These are phyloP conservation scores for Stagonosporopsis chrysanthemi DNA, from an alignment of 2,329 filamentous ascomycete species.

Conservation along the genomic window DNA sequence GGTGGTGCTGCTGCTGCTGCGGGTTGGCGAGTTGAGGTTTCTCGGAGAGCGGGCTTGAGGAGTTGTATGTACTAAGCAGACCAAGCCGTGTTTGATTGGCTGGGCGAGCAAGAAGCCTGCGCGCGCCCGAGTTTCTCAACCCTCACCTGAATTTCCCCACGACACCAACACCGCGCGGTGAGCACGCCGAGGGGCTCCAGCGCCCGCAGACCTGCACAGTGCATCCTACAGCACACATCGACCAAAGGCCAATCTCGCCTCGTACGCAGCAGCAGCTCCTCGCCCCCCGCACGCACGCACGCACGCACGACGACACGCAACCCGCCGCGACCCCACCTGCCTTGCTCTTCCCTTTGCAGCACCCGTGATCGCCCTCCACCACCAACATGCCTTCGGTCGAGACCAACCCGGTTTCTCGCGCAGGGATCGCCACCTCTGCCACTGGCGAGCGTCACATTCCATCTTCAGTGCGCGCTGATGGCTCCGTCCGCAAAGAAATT, in stretches of 20 bases:
- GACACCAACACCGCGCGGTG: not conserved
- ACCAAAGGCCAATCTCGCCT: not conserved
- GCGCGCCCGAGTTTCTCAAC: not conserved
- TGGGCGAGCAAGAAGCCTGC: slow-evolving; percentile 1
- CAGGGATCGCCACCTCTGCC: slow-evolving; percentile 71
- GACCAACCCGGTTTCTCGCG: slow-evolving; percentile 46
- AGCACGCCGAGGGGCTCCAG: slow-evolving; percentile 8
- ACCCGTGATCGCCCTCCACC: not conserved
- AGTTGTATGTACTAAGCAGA: slow-evolving; percentile 11
- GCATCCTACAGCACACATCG: not conserved
- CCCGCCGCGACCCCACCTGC: too few species aligned
- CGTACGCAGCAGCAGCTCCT: not conserved
- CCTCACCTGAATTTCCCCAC: slow-evolving; percentile 10
- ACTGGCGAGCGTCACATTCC: slow-evolving; percentile 90
- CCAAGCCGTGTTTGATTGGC: slow-evolving; percentile 40
- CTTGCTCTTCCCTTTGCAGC: not conserved
- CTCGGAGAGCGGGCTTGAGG: not conserved
- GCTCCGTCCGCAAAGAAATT: slow-evolving; percentile 91
- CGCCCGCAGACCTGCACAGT: not conserved
- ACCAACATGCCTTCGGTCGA: slow-evolving; percentile 44
- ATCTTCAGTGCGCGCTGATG: slow-evolving; percentile 83
- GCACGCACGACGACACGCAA: too few species aligned
- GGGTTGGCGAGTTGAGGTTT: slow-evolving; percentile 33
- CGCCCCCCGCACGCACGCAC: not conserved
- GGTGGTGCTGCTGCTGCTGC: slow-evolving; percentile 36